Base-by-base conservation (phyloP, 2,329 filamentous ascomycete genomes). In the Cyanodermella asteris region DNA sequence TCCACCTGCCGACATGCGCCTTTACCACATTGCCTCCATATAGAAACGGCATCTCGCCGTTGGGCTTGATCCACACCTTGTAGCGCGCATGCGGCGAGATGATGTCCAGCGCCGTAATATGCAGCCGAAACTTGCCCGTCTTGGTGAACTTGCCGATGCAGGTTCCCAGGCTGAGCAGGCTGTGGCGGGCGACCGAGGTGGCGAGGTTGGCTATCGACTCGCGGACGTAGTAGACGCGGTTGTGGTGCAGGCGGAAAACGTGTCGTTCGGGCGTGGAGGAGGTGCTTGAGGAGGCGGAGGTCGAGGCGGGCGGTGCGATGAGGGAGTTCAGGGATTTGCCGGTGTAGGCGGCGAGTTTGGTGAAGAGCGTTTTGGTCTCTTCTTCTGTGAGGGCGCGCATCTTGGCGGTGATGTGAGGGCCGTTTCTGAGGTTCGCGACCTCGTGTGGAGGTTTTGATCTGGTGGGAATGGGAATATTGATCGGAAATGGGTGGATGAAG, bases 111-210 rank as follows among this genome's bases (percentile, higher is more conserved):
- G 65, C 76, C 2, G 84, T 94, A 44, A 94, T 77, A 55, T 93
- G 82, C 28, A 97, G 60, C 26, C 84, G 61, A 56, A 97, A 94
- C 50, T 94, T 93, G 34, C 81, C 80, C 4, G 81, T 77, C 59
- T 93, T 94, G 33, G 82, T 93, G 56, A 93, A 90, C 47, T 93
- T 91, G 42, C 81, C 81, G 8, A 94, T 54, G 45, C 82, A 93
- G 13, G 74, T 84, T 14, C 84, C 84, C n/a, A 91, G 56, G 1
- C 74, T 82, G 25, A 93, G 64, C 2, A 94, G 64, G 44, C 72
- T 74, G 9, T 23, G 37, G 77, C 72, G 38, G 81, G 71, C 18
- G 75, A 64, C 35, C 13, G 74, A 81, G 4, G 77, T 90, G 16
- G 87, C 82, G 19, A 94, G 58, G 49, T 94, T 94, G 32, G 84